Evolutionary conservation across 2,329 filamentous ascomycete species (phyloP).

Genomic region (Ascochyta viciae-villosae): DNA sequence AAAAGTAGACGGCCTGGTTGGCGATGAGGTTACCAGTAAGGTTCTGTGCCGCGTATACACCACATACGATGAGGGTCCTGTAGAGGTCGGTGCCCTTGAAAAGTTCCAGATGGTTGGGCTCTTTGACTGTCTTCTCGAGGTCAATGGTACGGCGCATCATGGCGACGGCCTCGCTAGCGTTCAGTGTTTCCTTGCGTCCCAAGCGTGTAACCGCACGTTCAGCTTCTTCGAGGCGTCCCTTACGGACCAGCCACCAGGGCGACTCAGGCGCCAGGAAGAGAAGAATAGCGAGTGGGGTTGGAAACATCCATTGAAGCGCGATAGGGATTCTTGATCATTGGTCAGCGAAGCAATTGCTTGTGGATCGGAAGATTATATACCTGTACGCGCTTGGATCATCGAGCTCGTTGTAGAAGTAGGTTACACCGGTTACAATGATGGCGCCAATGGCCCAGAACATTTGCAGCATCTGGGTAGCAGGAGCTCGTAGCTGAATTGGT

Average conservation of each 20-base stretch:
- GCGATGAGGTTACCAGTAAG: constrained; percentile 69
- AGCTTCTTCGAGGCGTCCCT: constrained; percentile 51
- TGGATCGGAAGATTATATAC: constrained; percentile 13
- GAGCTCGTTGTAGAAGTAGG: constrained; percentile 59
- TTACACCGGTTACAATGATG: constrained; percentile 66
- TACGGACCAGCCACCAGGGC: constrained; percentile 59
- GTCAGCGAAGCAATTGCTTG: constrained; percentile 14
- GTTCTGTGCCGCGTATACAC: constrained; percentile 66
- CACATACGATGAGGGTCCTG: constrained; percentile 63
- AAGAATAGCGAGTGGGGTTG: constrained; percentile 53
- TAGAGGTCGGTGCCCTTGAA: constrained; percentile 63
- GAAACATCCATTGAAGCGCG: constrained; percentile 55
- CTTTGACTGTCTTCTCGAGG: constrained; percentile 58
- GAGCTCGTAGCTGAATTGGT: constrained; percentile 63
- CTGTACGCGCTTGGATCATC: constrained; percentile 24
- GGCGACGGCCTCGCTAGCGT: constrained; percentile 58
- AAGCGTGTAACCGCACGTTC: constrained; percentile 59
- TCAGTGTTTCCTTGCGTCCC: constrained; percentile 52
- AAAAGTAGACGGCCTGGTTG: constrained; percentile 69
- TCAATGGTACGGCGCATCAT: constrained; percentile 67
- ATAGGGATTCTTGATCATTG: constrained; percentile 32
- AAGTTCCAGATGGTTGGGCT: constrained; percentile 60
- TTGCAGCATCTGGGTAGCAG: constrained; percentile 68
- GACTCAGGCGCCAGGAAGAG: constrained; percentile 61
- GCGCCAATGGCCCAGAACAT: constrained; percentile 71